Evolutionary conservation across 2,329 filamentous ascomycete species (phyloP).

Genomic region (Chaetomiaceae sp.): DNA sequence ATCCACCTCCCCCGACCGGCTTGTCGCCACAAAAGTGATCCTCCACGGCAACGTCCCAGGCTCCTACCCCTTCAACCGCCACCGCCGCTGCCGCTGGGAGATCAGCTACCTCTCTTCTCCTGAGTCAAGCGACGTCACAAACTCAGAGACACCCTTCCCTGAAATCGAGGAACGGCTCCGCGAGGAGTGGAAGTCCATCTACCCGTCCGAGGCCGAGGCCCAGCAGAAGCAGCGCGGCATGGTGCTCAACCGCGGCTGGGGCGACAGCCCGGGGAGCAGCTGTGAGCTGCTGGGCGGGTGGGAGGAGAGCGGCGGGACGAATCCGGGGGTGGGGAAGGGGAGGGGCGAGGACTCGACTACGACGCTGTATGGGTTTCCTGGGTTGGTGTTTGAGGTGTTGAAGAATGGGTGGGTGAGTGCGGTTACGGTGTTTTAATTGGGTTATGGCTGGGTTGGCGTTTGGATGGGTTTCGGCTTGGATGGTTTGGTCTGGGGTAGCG

Average conservation of each 20-base stretch:
- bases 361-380: conserved; percentile 88
- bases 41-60: conserved; percentile 93
- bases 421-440: conserved; percentile 73
- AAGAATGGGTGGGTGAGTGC: conserved; percentile 88
- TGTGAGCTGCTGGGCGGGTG: conserved; percentile 80
- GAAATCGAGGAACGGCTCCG: conserved; percentile 66
- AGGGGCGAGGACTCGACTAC: conserved; percentile 60
- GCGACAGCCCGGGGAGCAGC: conserved; percentile 85
- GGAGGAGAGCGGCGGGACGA: conserved; percentile 65
- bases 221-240: conserved; percentile 62
- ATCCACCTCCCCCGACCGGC: conserved; percentile 51
- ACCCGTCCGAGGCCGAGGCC: conserved; percentile 51
- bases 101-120: conserved; percentile 55
- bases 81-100: conserved; percentile 84
- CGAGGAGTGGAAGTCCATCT: conserved; percentile 64
- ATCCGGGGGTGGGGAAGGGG: conserved; percentile 42
- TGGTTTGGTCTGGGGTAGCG: neutral
- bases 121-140: conserved; percentile 31
- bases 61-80: conserved; percentile 93
- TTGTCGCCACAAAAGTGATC: conserved; percentile 87
- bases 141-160: conserved; percentile 73
- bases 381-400: conserved; percentile 90
- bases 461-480: neutral
- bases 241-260: conserved; percentile 88
- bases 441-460: neutral